Percentiles rank a stretch among this genome's conserved stretches.
These are phyloP conservation scores for Ascochyta fabae DNA, from an alignment of 2,329 filamentous ascomycete species.

Conservation along the genomic window DNA sequence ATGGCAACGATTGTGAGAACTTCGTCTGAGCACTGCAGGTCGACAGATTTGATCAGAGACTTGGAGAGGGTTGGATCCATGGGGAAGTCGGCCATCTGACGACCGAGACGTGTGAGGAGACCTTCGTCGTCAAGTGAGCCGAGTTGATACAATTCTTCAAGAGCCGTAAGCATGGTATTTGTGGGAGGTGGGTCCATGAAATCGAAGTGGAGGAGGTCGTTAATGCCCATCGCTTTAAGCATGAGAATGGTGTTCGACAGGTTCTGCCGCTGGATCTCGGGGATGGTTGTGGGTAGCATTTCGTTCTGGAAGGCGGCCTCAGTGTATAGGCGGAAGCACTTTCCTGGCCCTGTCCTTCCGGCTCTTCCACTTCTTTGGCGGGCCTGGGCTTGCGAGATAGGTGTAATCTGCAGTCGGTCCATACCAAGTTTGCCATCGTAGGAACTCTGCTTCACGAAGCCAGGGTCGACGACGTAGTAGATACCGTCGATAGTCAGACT, in stretches of 20 bases:
- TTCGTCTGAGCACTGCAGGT: constrained; percentile 90
- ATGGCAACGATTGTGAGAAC: constrained; percentile 81
- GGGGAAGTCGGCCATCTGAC: constrained; percentile 98
- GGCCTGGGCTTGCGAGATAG: constrained; percentile 95
- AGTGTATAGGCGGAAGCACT: constrained; percentile 88
- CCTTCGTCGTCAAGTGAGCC: constrained; percentile 95
- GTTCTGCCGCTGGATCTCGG: constrained; percentile 96
- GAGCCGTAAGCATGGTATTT: constrained; percentile 94
- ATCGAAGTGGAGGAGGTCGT: constrained; percentile 94
- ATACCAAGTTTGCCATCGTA: constrained; percentile 98
- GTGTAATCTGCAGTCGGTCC: constrained; percentile 94
- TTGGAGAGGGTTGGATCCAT: constrained; percentile 96
- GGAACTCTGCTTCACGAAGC: constrained; percentile 96
- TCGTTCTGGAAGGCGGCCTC: constrained; percentile 95
- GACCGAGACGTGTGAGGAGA: constrained; percentile 84
- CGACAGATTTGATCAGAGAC: constrained; percentile 84
- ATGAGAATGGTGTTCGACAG: constrained; percentile 91
- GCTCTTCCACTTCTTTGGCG: constrained; percentile 93
- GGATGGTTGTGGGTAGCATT: constrained; percentile 95
- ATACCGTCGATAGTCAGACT: constrained; percentile 98
- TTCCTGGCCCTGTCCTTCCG: constrained; percentile 92
- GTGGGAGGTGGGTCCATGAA: constrained; percentile 99
- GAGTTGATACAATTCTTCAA: constrained; percentile 93
- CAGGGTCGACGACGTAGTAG: constrained; percentile 95
- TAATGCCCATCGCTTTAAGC: constrained; percentile 99